phyloP scores from a whole-genome alignment of 192 early-diverging fungal species.

The Coemansia sp. region DNA sequence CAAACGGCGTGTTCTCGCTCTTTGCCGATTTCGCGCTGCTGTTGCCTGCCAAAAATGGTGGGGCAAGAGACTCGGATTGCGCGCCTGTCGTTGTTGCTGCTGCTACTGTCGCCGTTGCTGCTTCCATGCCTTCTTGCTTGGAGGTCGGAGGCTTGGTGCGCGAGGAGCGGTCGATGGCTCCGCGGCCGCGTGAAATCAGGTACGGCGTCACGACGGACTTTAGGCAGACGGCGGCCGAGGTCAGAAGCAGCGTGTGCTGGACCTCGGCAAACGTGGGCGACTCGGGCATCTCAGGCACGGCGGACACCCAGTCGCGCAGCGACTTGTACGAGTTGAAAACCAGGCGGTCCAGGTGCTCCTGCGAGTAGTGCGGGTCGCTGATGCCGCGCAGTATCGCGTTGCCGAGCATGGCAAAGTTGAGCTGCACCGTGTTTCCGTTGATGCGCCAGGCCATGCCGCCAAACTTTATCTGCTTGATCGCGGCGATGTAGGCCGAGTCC shows the following conservation, averaged over 20 bases:
- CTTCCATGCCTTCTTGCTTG: neutral
- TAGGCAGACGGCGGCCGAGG: slow-evolving; percentile 28
- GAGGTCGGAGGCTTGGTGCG: neutral
- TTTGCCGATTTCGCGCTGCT: too few relatives aligned
- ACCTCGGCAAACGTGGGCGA: slow-evolving; percentile 16
- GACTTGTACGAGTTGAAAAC: slow-evolving; percentile 19
- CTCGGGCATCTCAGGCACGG: slow-evolving; percentile 23
- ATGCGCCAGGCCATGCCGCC: slow-evolving; percentile 27
- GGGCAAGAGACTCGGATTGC: too few relatives aligned
- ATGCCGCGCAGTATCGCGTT: slow-evolving; percentile 36
- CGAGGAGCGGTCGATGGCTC: neutral
- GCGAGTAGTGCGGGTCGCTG: slow-evolving; percentile 29
- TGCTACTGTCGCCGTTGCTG: neutral
- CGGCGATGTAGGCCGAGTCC: slow-evolving; percentile 34
- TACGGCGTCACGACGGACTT: slow-evolving; percentile 37
- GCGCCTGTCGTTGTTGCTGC: neutral
- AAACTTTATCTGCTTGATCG: slow-evolving; percentile 27
- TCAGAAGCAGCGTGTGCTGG: slow-evolving; percentile 27
- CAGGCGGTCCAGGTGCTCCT: slow-evolving; percentile 24
- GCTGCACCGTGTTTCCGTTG: slow-evolving; percentile 37
- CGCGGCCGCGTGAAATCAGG: slow-evolving; percentile 19
- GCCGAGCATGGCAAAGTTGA: slow-evolving; percentile 43
- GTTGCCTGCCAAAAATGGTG: too few relatives aligned
- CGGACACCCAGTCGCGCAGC: slow-evolving; percentile 28
- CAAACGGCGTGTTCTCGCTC: neutral